Conservation (phyloP, 2,329 filamentous ascomycete species). For the Scedosporium aurantiacum region DNA sequence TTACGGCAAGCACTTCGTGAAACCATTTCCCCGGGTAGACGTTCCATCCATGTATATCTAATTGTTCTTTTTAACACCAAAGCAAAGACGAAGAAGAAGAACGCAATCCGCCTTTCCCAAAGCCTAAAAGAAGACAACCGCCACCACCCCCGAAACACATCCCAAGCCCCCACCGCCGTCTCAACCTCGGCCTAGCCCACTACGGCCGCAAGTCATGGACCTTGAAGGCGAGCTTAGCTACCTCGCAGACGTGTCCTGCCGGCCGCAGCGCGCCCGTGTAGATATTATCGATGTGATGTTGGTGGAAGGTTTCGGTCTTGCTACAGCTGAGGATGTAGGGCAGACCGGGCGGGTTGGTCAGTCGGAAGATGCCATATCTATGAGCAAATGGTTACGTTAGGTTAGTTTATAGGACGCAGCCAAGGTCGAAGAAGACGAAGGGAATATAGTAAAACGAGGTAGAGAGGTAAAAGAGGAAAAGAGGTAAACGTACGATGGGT, state of each 20-base stretch:
- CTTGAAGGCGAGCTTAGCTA: conserved; percentile 49
- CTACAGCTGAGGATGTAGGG: conserved; percentile 73
- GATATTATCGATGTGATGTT: conserved; percentile 53
- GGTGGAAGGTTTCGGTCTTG: conserved; percentile 75
- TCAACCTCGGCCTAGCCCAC: neutral
- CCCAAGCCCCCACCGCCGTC: neutral
- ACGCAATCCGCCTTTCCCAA: neutral
- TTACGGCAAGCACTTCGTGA: neutral
- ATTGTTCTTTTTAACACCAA: too few species aligned
- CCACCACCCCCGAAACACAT: neutral
- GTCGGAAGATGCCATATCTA: conserved; percentile 81
- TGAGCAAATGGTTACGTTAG: conserved; percentile 2
- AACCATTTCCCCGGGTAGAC: too few species aligned
- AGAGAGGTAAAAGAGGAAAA: conserved; percentile 12
- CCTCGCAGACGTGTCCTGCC: conserved; percentile 58
- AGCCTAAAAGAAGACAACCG: neutral
- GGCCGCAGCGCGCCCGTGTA: conserved; percentile 66
- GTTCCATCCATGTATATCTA: too few species aligned
- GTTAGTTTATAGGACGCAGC: neutral
- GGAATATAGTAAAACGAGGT: neutral
- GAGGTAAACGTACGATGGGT: conserved; percentile 51
- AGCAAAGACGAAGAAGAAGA: neutral
- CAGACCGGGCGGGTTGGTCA: conserved; percentile 87
- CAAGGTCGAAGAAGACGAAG: neutral
- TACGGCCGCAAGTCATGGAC: conserved; percentile 41